phyloP scores from a whole-genome alignment of 345 rosid genomes.

The Ailanthus altissimus region DNA sequence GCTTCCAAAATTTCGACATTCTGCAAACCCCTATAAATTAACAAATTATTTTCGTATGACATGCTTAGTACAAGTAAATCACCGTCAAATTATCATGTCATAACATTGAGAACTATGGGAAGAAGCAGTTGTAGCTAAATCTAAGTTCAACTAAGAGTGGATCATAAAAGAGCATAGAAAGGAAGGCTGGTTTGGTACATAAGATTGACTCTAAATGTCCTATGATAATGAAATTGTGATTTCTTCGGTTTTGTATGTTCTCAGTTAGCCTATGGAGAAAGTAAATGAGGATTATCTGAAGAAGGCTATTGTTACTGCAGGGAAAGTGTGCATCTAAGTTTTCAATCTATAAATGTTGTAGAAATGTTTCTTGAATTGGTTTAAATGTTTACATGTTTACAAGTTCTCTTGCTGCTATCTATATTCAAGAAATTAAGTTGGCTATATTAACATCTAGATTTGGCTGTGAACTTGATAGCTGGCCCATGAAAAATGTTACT shows the following conservation, averaged over 20 bases:
- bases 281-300: neutral
- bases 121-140: conserved; percentile 8
- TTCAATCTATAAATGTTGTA: neutral
- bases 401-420: neutral
- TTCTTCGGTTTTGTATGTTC: neutral
- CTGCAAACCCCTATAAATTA: conserved; percentile 96
- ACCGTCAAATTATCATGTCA: conserved; percentile 1
- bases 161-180: neutral
- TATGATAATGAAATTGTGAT: neutral
- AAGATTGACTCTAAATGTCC: neutral
- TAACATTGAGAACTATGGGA: neutral
- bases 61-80: neutral
- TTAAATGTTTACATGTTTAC: neutral
- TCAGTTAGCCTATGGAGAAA: neutral
- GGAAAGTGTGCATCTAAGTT: neutral
- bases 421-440: neutral
- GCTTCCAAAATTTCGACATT: conserved; percentile 87
- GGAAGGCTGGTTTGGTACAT: neutral
- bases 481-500: neutral
- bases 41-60: conserved; percentile 26
- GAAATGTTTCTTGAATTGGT: neutral
- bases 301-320: neutral
- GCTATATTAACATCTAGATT: neutral
- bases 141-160: neutral
- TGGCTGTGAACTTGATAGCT: neutral